A percentile compares a stretch with the other conserved stretches of the same genome.
Evolutionary conservation across 2,329 filamentous ascomycete genomes (phyloP).

Genomic region (Ustilaginoidea virens): DNA sequence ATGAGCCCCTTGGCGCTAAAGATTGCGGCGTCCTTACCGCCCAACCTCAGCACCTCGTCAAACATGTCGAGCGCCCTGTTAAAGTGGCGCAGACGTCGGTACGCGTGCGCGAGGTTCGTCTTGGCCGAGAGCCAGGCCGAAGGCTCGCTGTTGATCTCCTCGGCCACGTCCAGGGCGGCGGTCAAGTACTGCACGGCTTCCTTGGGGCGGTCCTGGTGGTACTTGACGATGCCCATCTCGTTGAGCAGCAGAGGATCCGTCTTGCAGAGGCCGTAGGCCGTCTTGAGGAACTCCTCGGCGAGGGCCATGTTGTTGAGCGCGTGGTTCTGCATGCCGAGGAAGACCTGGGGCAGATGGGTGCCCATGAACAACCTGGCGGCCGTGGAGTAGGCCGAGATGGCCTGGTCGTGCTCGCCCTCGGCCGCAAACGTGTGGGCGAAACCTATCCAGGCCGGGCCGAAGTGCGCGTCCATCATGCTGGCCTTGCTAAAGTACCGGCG

Average conservation of each 20-base stretch:
- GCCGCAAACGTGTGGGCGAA: slow-evolving; percentile 97
- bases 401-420: slow-evolving; percentile 95
- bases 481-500: slow-evolving; percentile 94
- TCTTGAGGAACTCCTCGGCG: slow-evolving; percentile 86
- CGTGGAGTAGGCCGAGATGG: slow-evolving; percentile 93
- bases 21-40: slow-evolving; percentile 62
- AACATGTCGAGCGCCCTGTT: slow-evolving; percentile 66
- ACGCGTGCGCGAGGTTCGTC: slow-evolving; percentile 80
- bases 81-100: slow-evolving; percentile 54
- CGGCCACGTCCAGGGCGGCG: slow-evolving; percentile 60
- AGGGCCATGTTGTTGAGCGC: slow-evolving; percentile 89
- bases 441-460: slow-evolving; percentile 94
- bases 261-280: slow-evolving; percentile 68
- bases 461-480: slow-evolving; percentile 94
- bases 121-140: slow-evolving; percentile 71
- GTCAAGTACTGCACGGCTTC: slow-evolving; percentile 66
- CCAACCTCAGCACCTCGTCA: slow-evolving; percentile 71
- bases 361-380: slow-evolving; percentile 91
- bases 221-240: slow-evolving; percentile 91
- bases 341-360: slow-evolving; percentile 88
- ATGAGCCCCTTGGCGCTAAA: slow-evolving; percentile 77
- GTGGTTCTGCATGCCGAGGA: slow-evolving; percentile 96
- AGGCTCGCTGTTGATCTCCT: slow-evolving; percentile 68
- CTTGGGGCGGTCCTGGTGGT: slow-evolving; percentile 68
- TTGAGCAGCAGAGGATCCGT: slow-evolving; percentile 85